Evolutionary conservation across 495 filamentous ascomycete genomes (phyloP), one percentile per base, ranked within the genome.

Genomic region (Trichodelitschia bisporula): DNA sequence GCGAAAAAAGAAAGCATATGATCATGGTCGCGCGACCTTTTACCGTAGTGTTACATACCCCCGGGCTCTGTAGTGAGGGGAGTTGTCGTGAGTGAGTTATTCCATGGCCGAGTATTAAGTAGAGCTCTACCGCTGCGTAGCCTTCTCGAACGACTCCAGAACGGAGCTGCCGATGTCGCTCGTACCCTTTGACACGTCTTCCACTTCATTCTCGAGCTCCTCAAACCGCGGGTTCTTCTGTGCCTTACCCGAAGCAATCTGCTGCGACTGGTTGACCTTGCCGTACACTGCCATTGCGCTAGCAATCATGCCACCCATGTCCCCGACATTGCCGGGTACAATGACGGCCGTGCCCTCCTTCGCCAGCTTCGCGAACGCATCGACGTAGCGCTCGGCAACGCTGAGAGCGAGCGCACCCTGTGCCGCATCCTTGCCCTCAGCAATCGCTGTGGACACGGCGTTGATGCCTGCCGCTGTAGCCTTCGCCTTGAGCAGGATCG

Each of bases 311-410:
- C 79, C 71, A 15, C 77, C 74, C 31, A 97, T 74, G 48, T 97
- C 86, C n/a, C 89, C 86, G 20, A 95, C 75, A 49, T 97, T 93
- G 0, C 89, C 86, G 1, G 86, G 86, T 5, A 97, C 83, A 18
- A 97, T 76, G 15, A 95, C 73, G 2, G 80, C 70, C 8, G 86
- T 97, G 35, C 83, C 77, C 57, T 95, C 78, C 51, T 79, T 82
- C 20, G 86, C 86, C 36, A 97, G 54, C 31, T 76, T 76, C 27
- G 66, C 74, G 50, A 92, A 97, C 2, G 86, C 86, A 30, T 92
- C 84, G 18, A 97, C 89, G 40, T 95, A 97, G 50, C 91, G 89
- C 68, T 97, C 86, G 2, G 86, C 86, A 1, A 97, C 80, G 13
- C 61, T 77, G 38, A 97, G 50, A 36, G 72, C 75, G 3, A 97